phyloP scores from a whole-genome alignment of 1,139 yeast genomes.

The Candida smagusa region DNA sequence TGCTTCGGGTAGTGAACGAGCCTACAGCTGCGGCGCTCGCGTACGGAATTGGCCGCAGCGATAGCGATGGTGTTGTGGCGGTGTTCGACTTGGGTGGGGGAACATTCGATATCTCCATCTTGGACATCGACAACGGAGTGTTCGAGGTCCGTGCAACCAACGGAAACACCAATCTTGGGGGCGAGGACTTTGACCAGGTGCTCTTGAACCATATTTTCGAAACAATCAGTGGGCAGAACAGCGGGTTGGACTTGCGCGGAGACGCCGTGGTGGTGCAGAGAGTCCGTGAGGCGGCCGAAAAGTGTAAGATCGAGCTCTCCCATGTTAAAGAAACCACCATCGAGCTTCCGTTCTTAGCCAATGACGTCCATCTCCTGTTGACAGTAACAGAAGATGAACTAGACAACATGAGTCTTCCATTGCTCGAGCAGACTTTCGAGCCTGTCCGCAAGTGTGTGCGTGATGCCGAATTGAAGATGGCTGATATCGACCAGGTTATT shows the following conservation, averaged over 20 bases:
- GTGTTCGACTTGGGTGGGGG: conserved; percentile 86
- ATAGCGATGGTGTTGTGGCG: conserved; percentile 57
- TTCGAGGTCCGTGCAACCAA: conserved; percentile 81
- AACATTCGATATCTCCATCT: conserved; percentile 74
- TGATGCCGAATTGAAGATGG: conserved; percentile 63
- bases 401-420: conserved; percentile 57
- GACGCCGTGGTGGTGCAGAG: conserved; percentile 59
- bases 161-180: conserved; percentile 83
- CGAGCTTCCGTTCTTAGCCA: conserved; percentile 60
- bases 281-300: conserved; percentile 69
- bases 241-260: conserved; percentile 43
- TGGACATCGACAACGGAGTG: conserved; percentile 78
- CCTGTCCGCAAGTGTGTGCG: conserved; percentile 67
- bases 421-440: conserved; percentile 59
- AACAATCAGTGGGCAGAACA: conserved; percentile 37
- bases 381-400: conserved; percentile 59
- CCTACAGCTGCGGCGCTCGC: conserved; percentile 85
- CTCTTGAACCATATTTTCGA: conserved; percentile 53
- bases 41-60: conserved; percentile 57
- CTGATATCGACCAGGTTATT: conserved; percentile 67
- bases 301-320: conserved; percentile 66
- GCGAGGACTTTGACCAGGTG: conserved; percentile 74
- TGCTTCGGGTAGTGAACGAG: conserved; percentile 69
- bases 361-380: conserved; percentile 49
- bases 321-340: conserved; percentile 55